phyloP scores from a whole-genome alignment of 139 green algal species.

The Tetraselmis striata region DNA sequence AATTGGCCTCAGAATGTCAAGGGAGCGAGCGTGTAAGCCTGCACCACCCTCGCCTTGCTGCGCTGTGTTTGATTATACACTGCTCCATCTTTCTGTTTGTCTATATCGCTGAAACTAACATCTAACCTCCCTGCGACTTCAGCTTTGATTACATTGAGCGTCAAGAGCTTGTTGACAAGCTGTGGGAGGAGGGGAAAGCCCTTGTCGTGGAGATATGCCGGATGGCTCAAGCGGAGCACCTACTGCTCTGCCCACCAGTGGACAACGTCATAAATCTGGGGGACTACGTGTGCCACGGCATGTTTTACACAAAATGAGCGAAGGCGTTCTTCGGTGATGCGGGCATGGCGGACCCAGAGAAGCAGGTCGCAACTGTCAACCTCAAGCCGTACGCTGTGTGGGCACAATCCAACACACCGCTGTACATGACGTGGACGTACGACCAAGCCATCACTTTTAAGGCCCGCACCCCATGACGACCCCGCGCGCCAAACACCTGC shows the following conservation, averaged over 20 bases:
- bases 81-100: too few species aligned
- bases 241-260: constrained; percentile 21
- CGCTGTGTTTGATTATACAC: neutral
- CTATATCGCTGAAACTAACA: too few species aligned
- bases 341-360: neutral
- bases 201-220: neutral
- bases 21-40: constrained; percentile 11
- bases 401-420: constrained; percentile 15
- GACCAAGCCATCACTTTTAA: constrained; percentile 10
- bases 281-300: constrained; percentile 5
- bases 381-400: constrained; percentile 8
- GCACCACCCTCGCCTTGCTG: neutral
- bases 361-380: neutral
- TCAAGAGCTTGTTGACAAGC: neutral
- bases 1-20: constrained; percentile 22
- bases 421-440: constrained; percentile 21
- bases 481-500: too few species aligned
- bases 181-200: neutral
- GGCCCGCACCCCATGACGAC: too few species aligned
- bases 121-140: neutral
- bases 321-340: constrained; percentile 17
- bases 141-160: neutral
- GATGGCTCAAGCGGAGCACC: neutral
- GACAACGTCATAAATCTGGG: constrained; percentile 22
- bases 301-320: constrained; percentile 6